Evolutionary conservation across 1,139 yeast species (phyloP).

Genomic region (Geotrichum siamense): DNA sequence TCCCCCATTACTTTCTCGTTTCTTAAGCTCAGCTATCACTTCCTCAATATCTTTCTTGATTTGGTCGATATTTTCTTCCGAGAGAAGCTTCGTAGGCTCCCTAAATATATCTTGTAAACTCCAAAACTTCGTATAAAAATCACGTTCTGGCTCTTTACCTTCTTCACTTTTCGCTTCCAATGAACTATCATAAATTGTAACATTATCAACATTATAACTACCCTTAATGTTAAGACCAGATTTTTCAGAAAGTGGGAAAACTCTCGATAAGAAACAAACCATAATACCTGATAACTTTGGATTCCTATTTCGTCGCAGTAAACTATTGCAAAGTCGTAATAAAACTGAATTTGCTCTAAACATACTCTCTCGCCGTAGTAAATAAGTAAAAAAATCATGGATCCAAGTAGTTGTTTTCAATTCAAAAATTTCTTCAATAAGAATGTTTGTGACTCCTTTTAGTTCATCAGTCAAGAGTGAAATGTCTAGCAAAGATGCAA

Average conservation of each 20-base stretch:
- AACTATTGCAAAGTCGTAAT: conserved; percentile 35
- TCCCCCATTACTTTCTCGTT: conserved; percentile 13
- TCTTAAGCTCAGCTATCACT: conserved; percentile 18
- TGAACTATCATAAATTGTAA: conserved; percentile 27
- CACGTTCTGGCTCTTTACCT: conserved; percentile 7
- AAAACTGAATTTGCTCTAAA: conserved; percentile 31
- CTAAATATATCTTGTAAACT: conserved; percentile 27
- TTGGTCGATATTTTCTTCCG: conserved; percentile 18
- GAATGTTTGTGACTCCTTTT: conserved; percentile 24
- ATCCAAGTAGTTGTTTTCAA: conserved; percentile 35
- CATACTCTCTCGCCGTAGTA: conserved; percentile 29
- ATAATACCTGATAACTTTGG: conserved; percentile 36
- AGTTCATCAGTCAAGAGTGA: background rate
- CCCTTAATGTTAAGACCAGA: conserved; percentile 38
- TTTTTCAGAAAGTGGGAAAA: conserved; percentile 36
- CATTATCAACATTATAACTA: conserved; percentile 34
- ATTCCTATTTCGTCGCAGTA: conserved; percentile 34
- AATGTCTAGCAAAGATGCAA: conserved; percentile 13
- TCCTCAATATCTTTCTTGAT: conserved; percentile 21
- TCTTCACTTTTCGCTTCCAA: conserved; percentile 6
- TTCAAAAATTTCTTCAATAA: conserved; percentile 36
- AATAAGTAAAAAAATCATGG: conserved; percentile 34
- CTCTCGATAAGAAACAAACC: conserved; percentile 34
- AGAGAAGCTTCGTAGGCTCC: conserved; percentile 23
- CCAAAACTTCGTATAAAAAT: conserved; percentile 28